These are phyloP conservation scores for Alternaria rosae DNA, from an alignment of 2,329 filamentous ascomycete species.

Conservation along the genomic window DNA sequence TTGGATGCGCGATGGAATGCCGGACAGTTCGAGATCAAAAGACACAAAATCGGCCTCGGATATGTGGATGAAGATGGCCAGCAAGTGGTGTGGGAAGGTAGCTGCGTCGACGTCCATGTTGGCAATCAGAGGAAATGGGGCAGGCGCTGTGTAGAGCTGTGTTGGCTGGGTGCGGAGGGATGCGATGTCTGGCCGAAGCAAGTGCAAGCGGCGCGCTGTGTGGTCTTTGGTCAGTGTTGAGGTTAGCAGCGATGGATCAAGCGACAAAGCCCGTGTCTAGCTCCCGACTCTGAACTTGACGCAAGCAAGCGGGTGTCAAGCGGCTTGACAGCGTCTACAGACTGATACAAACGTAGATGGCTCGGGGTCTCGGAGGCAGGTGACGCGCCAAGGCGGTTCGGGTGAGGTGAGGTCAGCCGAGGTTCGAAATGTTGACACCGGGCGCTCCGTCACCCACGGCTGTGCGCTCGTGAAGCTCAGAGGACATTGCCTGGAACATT, in stretches of 20 bases:
- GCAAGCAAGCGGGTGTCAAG: slow-evolving; percentile 17
- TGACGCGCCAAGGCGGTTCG: slow-evolving; percentile 23
- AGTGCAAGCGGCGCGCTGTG: slow-evolving; percentile 12
- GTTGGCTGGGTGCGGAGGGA: not conserved
- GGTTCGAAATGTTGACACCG: slow-evolving; percentile 28
- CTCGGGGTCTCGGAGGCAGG: slow-evolving; percentile 7
- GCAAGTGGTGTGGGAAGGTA: slow-evolving; percentile 60
- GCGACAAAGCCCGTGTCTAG: slow-evolving; percentile 12
- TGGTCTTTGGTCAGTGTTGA: slow-evolving; percentile 17
- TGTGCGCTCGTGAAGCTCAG: slow-evolving; percentile 15
- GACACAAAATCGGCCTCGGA: slow-evolving; percentile 67
- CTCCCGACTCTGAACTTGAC: slow-evolving; percentile 10
- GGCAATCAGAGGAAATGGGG: not conserved
- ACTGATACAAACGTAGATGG: not conserved
- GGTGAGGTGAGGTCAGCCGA: slow-evolving; percentile 22
- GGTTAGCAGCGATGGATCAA: slow-evolving; percentile 24
- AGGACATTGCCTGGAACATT: not conserved
- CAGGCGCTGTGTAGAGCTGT: not conserved
- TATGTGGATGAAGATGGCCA: slow-evolving; percentile 65
- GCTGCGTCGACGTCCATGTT: slow-evolving; percentile 65
- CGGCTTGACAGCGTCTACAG: not conserved
- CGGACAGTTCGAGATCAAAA: slow-evolving; percentile 72
- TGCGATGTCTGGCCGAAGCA: slow-evolving; percentile 1
- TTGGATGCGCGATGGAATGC: slow-evolving; percentile 59
- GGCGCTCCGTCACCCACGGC: slow-evolving; percentile 16